Base-by-base conservation (phyloP, 163 green algal species). In the Chlorella variabilis region DNA sequence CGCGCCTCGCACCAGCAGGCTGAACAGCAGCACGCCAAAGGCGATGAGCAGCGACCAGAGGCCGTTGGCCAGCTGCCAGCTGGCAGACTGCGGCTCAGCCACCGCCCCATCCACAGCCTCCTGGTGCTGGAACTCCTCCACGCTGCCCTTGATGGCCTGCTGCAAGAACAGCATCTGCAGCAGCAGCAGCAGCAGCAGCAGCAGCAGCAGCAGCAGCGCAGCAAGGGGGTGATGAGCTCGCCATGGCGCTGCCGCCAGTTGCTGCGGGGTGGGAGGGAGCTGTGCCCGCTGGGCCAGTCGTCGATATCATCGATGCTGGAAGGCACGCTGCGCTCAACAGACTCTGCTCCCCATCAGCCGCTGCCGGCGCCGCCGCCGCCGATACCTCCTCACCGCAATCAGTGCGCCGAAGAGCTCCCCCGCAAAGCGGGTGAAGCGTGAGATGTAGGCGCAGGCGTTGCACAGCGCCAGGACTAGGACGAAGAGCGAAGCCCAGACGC, bases 391-490 rank as follows among this genome's bases (percentile, higher is more conserved):
- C 58, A 80, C 78, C 15, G 92, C 94, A 39, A 98, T 98, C 25
- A 98, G 87, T 17, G 89, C 86, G 15, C 95, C 95, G 84, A 98
- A 98, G 25, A 94, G 73, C 89, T 98, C 95, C 0, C 94, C 94
- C 11, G 81, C 89, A 77, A 98, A 94, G 23, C 92, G 83, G 27
- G 94, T 98, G 88, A 98, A 97, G 34, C 80, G 84, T 54, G 78
- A 58, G 38, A 96, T 94, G 81, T 90, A 90, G 25, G 71, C 49
- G 87, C 91, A 96, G 2, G 89, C 71, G 77, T 87, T 87, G 1
- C 34, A 31, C 0, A 93, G 4, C 0, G 94, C 86, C 29, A 97
- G 71, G 33, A 92, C 8, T 15, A 85, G 13, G 42, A 94, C 77
- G 67, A 97, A 87, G 42, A 89, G 25, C 6, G 90, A 88, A 0